Evolutionary conservation across 2,329 filamentous ascomycete genomes (phyloP).

Genomic region (Hypoxylon sp.): DNA sequence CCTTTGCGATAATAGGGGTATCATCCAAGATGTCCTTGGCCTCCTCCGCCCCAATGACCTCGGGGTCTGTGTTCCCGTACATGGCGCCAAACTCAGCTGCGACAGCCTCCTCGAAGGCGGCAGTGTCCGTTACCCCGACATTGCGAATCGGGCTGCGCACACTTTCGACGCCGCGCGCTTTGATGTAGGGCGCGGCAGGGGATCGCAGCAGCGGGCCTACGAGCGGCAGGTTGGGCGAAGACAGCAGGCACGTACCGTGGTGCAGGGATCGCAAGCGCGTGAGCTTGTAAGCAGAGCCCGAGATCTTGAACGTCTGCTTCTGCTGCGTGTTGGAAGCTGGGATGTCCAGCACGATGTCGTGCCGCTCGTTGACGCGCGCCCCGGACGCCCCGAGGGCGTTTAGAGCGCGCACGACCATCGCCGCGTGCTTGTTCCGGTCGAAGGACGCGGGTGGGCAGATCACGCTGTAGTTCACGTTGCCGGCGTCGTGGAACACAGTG

Average conservation of each 20-base stretch:
- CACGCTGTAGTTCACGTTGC: constrained; percentile 95
- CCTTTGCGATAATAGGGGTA: constrained; percentile 69
- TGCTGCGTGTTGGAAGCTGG: constrained; percentile 8
- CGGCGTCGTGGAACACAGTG: constrained; percentile 91
- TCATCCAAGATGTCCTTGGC: constrained; percentile 54
- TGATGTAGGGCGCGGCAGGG: constrained; percentile 81
- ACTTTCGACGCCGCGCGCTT: constrained; percentile 88
- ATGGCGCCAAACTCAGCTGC: constrained; percentile 74
- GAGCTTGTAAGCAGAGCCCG: constrained; percentile 94
- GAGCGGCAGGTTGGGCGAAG: constrained; percentile 77
- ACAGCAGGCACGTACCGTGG: constrained; percentile 90
- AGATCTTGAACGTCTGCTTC: constrained; percentile 77
- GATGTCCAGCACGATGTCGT: constrained; percentile 80
- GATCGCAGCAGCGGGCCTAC: constrained; percentile 80
- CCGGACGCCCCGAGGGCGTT: constrained; percentile 67
- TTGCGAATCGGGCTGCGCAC: constrained; percentile 88
- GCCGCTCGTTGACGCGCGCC: constrained; percentile 84
- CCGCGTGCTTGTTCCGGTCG: constrained; percentile 86
- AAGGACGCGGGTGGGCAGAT: constrained; percentile 83
- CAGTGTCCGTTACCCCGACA: constrained; percentile 66
- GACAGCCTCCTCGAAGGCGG: constrained; percentile 67
- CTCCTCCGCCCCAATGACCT: constrained; percentile 64
- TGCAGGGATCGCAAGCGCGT: constrained; percentile 85
- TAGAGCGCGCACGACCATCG: constrained; percentile 92
- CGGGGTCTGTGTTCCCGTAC: constrained; percentile 65